Evolutionary conservation across 352 stramenopile species (phyloP).

Genomic region (Globisporangium orthogonon): DNA sequence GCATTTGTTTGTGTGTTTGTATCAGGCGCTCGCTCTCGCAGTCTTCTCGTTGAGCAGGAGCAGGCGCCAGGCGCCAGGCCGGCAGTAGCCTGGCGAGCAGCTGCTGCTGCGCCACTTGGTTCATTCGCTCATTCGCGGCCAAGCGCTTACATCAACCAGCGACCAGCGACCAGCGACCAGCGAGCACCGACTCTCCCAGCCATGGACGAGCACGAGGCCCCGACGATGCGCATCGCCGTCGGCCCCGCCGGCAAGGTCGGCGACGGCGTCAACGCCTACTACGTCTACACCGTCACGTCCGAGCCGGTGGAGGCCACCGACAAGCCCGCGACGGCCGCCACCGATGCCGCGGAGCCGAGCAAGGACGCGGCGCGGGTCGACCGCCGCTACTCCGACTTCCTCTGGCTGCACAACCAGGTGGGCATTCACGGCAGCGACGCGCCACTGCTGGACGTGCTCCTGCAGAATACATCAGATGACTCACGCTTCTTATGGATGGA

Average conservation of each 20-base stretch:
- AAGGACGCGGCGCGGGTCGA: constrained; percentile 37
- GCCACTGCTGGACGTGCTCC: neutral
- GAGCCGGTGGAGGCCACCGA: constrained; percentile 25
- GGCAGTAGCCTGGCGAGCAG: neutral
- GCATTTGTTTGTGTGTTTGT: no score
- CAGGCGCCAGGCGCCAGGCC: no score
- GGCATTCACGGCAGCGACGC: neutral
- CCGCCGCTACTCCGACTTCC: constrained; percentile 81
- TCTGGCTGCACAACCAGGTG: constrained; percentile 73
- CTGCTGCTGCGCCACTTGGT: neutral
- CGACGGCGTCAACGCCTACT: constrained; percentile 81
- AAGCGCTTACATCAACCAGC: neutral
- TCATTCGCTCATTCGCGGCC: neutral
- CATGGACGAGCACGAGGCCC: constrained; percentile 1
- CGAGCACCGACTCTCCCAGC: neutral
- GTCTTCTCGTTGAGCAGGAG: no score
- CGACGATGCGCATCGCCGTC: constrained; percentile 44
- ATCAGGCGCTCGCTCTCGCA: no score
- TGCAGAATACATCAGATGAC: no score
- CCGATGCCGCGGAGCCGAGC: neutral
- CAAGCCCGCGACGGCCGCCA: neutral
- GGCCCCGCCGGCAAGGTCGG: constrained; percentile 68
- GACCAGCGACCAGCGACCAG: neutral
- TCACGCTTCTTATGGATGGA: no score
- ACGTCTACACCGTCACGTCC: constrained; percentile 77